Evolutionary conservation across 2,329 filamentous ascomycete genomes (phyloP).

Genomic region (Mollisiaceae sp.): DNA sequence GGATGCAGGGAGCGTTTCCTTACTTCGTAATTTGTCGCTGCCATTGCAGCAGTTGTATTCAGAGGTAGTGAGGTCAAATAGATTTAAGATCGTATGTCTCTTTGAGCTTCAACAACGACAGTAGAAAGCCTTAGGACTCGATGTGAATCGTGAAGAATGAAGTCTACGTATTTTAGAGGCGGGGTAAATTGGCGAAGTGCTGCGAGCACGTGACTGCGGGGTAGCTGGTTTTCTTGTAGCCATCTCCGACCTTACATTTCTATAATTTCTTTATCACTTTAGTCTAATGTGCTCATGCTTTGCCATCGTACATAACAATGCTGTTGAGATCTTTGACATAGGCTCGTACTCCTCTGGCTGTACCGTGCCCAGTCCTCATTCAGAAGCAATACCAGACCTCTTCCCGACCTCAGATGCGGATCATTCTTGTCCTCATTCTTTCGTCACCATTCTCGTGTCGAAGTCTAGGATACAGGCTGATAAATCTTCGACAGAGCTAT

Average conservation of each 20-base stretch:
- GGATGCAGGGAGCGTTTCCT: neutral
- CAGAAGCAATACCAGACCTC: neutral
- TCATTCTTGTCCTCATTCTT: neutral
- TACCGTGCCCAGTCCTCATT: neutral
- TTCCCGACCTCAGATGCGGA: neutral
- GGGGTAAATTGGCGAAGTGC: neutral
- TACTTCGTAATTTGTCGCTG: conserved; percentile 25
- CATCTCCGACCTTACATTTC: neutral
- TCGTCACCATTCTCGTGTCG: neutral
- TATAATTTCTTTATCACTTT: conserved; percentile 2
- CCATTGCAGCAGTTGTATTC: conserved; percentile 45
- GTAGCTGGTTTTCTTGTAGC: neutral
- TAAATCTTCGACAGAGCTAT: neutral
- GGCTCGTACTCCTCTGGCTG: neutral
- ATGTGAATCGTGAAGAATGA: no score
- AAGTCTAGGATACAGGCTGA: neutral
- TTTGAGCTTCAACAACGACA: no score
- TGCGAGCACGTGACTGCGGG: conserved; percentile 1
- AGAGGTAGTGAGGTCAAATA: no score
- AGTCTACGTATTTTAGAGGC: no score
- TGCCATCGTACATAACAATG: neutral
- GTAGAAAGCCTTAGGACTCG: neutral
- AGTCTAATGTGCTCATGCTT: neutral
- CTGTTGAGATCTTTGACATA: neutral
- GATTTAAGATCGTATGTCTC: neutral